Evolutionary conservation across 202 grass and related monocot species (phyloP).

Genomic region (Alloteropsis angusta): DNA sequence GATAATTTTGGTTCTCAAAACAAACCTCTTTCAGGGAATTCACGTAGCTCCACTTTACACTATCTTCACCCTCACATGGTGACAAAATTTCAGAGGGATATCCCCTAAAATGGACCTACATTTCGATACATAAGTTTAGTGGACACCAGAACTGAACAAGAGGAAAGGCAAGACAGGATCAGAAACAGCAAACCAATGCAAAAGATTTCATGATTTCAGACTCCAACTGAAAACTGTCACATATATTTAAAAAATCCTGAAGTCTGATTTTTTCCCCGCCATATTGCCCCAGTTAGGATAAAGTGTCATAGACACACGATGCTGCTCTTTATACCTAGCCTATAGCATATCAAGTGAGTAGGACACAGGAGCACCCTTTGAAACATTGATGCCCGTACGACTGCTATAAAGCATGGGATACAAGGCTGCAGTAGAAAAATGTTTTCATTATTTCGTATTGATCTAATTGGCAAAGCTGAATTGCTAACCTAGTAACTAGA

Average conservation of each 20-base stretch:
- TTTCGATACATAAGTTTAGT: conserved; percentile 1
- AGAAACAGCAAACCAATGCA: neutral
- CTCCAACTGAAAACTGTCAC: neutral
- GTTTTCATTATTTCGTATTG: neutral
- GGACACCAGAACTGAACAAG: neutral
- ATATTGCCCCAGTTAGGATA: neutral
- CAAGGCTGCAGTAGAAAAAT: neutral
- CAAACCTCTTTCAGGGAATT: conserved; percentile 97
- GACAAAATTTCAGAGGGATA: conserved; percentile 71
- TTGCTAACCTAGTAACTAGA: neutral
- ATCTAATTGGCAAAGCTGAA: neutral
- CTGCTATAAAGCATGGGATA: neutral
- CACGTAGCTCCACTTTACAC: conserved; percentile 91
- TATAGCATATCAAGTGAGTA: neutral
- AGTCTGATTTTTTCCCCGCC: neutral
- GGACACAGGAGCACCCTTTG: neutral
- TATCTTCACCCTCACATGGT: conserved; percentile 89
- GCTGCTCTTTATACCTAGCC: neutral
- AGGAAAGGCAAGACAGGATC: neutral
- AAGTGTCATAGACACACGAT: neutral
- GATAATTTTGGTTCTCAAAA: neutral
- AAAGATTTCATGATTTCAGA: neutral
- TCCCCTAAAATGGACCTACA: conserved; percentile 95
- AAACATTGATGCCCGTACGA: neutral
- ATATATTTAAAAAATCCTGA: neutral